phyloP scores from a whole-genome alignment of 352 stramenopile genomes.

The Peronospora farinosa region DNA sequence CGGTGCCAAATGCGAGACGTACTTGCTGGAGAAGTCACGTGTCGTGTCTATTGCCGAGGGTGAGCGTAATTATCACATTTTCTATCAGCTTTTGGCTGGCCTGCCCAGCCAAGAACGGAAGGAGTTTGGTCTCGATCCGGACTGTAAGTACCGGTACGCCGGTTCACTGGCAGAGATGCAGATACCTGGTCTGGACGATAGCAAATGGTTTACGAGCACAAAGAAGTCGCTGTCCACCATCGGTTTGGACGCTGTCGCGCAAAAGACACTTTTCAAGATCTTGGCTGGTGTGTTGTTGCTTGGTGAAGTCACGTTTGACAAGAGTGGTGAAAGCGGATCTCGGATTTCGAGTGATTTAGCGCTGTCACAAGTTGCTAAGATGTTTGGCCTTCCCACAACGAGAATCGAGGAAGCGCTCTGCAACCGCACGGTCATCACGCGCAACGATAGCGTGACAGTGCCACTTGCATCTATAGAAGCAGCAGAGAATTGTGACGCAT shows the following conservation, averaged over 20 bases:
- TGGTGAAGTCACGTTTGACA: constrained; percentile 91
- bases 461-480: constrained; percentile 86
- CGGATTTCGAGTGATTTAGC: constrained; percentile 58
- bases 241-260: constrained; percentile 44
- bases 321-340: constrained; percentile 64
- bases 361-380: constrained; percentile 70
- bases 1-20: constrained; percentile 89
- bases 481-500: constrained; percentile 89
- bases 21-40: constrained; percentile 94
- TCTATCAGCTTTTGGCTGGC: constrained; percentile 90
- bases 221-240: constrained; percentile 78
- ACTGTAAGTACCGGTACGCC: constrained; percentile 69
- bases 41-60: constrained; percentile 93
- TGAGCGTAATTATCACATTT: constrained; percentile 97
- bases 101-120: constrained; percentile 47
- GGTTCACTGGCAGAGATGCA: constrained; percentile 66
- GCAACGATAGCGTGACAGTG: constrained; percentile 79
- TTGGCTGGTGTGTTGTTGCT: constrained; percentile 92
- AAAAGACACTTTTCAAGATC: constrained; percentile 79
- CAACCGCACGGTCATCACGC: constrained; percentile 87
- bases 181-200: constrained; percentile 81
- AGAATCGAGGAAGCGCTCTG: constrained; percentile 90
- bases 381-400: constrained; percentile 85
- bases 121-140: constrained; percentile 58
- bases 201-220: constrained; percentile 75